A percentile compares a stretch with the other conserved stretches of the same genome.
Evolutionary conservation across 2,329 filamentous ascomycete genomes (phyloP).

Genomic region (Neurospora sp.): DNA sequence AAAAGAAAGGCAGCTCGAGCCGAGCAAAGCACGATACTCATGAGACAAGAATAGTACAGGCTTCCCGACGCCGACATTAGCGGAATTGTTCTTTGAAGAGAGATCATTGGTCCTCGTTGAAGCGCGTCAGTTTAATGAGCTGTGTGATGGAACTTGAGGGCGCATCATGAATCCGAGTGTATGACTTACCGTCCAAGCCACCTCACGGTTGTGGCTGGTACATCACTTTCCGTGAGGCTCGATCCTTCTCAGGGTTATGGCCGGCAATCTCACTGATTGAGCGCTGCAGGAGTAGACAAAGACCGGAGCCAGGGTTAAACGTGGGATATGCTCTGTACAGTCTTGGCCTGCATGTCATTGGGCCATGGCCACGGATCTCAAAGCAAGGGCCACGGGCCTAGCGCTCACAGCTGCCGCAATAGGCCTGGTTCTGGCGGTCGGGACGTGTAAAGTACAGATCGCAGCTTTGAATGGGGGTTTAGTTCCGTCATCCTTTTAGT

Average conservation of each 20-base stretch:
- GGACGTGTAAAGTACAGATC: conserved; percentile 12
- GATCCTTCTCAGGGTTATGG: not conserved
- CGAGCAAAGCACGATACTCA: not conserved
- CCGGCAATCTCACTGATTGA: not conserved
- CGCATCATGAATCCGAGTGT: not conserved
- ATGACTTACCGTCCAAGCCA: not conserved
- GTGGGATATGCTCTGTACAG: not conserved
- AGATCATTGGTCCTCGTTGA: not conserved
- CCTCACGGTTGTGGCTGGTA: not conserved
- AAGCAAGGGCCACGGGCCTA: conserved; percentile 1
- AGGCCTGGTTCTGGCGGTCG: conserved; percentile 1
- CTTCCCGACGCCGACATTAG: not conserved
- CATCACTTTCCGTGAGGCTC: not conserved
- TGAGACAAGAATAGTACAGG: not conserved
- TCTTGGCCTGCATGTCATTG: not conserved
- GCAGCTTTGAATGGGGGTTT: not conserved
- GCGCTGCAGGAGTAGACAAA: not conserved
- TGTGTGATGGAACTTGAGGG: not conserved
- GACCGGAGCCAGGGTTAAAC: not conserved
- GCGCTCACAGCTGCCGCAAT: not conserved
- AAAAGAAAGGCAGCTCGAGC: not conserved
- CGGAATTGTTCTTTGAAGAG: not conserved
- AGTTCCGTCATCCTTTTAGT: not conserved
- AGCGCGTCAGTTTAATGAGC: not conserved
- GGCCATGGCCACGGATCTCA: not conserved